phyloP scores from a whole-genome alignment of 306 rosid species.

The Aeschynomene evenia region DNA sequence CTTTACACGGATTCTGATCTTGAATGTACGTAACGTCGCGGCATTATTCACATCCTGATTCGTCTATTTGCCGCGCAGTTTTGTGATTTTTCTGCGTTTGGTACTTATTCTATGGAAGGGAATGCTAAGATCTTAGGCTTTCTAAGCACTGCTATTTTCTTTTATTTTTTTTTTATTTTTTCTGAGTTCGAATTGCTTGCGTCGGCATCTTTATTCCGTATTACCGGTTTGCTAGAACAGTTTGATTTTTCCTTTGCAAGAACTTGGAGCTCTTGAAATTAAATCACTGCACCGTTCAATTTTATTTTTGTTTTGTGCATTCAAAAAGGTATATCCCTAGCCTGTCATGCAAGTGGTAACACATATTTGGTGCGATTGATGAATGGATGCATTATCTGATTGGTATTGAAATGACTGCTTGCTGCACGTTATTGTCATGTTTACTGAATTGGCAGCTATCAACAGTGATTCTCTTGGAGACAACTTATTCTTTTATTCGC shows the following conservation, averaged over 20 bases:
- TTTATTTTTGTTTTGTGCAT: background rate
- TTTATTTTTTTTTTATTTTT: background rate
- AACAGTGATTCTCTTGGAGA: background rate
- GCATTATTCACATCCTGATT: background rate
- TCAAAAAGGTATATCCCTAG: background rate
- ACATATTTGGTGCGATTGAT: background rate
- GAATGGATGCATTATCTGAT: background rate
- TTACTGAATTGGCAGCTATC: slow-evolving; percentile 7
- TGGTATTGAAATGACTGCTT: background rate
- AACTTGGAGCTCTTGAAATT: background rate
- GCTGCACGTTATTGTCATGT: background rate
- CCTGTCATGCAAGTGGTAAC: background rate
- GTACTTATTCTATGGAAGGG: background rate
- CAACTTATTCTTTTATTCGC: background rate
- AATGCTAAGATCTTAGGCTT: background rate
- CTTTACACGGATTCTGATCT: background rate
- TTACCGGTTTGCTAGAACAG: background rate
- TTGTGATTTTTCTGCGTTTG: background rate
- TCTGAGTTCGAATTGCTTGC: background rate
- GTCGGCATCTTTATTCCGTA: too few relatives aligned
- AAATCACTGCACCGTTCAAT: background rate
- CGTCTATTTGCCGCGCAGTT: background rate
- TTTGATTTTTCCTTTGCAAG: background rate
- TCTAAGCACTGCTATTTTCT: background rate
- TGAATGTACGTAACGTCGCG: background rate